Evolutionary conservation across 2,329 filamentous ascomycete species (phyloP), one percentile per base, ranked within the genome.

Genomic region (Neofusicoccum umdonicola): DNA sequence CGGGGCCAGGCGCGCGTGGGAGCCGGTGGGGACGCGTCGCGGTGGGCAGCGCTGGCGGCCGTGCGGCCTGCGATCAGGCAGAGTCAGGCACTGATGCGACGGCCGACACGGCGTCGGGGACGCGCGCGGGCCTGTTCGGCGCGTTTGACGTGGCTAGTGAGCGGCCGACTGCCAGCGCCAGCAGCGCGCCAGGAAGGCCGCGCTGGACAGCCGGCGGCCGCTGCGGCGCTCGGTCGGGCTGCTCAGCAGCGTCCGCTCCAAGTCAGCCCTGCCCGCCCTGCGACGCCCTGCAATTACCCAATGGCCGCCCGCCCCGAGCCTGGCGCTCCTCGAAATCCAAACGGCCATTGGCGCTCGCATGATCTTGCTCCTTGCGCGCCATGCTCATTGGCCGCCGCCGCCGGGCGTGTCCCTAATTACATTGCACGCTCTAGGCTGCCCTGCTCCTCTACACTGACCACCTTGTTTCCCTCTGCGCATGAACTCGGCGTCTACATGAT

Each of bases 131-230:
- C 51, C 35, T 60, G 41, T 47, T 41, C 11, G 35, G 15, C 27
- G 42, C n/a, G 27, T 35, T 47, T 47, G 56, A 60, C 56, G 56
- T 60, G 56, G 56, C 56, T 60, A 47, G 56, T 37, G 56, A 60
- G 44, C 17, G 44, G 8, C 4, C n/a, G 17, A 13, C 15, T 37
- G 22, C 11, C 15, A 31, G 27, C 27, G 22, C 11, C 15, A 31
- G 27, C 27, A 31, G 27, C 4, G 48, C 48, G 48, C 48, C 11
- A 11, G 15, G 9, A 51, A 34, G 22, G 19, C 31, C 34, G 50
- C 50, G 31, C 34, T 54, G 47, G 15, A 35, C 47, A 34, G 4
- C 27, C 0, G 1, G 5, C 47, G 50, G 50, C 17, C 34, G n/a
- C 9, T 2, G 50, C 50, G 31, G 50, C 54, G 54, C 27, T 27